These are phyloP conservation scores for Wickerhamiella australiensis DNA, from an alignment of 805 yeast species.

Conservation along the genomic window DNA sequence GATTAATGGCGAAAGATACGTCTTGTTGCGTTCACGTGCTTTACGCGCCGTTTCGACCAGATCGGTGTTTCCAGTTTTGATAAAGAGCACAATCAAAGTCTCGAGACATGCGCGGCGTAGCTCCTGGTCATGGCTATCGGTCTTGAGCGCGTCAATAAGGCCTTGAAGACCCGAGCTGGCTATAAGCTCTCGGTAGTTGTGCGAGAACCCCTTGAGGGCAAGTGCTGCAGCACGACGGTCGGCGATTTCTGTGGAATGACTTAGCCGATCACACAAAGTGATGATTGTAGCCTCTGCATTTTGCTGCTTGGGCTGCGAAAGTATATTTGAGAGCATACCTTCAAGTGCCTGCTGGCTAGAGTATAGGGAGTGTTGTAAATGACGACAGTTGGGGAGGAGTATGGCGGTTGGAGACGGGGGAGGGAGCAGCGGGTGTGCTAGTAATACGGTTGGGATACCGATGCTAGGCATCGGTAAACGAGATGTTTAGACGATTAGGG, in stretches of 20 bases:
- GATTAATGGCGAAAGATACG: conserved; percentile 25
- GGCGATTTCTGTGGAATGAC: conserved; percentile 65
- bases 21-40: conserved; percentile 23
- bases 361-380: neutral
- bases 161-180: conserved; percentile 77
- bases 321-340: conserved; percentile 18
- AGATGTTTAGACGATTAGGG: too few relatives aligned
- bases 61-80: conserved; percentile 44
- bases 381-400: neutral
- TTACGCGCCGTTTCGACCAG: conserved; percentile 70
- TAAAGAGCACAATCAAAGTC: conserved; percentile 68
- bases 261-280: conserved; percentile 74
- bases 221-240: conserved; percentile 88
- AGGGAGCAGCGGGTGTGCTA: too few relatives aligned
- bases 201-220: conserved; percentile 74
- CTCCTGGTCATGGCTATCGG: conserved; percentile 57
- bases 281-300: conserved; percentile 75
- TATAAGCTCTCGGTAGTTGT: conserved; percentile 82
- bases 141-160: conserved; percentile 49
- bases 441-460: too few relatives aligned
- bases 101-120: conserved; percentile 72
- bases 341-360: neutral
- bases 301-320: conserved; percentile 40
- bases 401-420: neutral
- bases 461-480: too few relatives aligned